Percentiles rank a stretch among this genome's conserved stretches.
These are phyloP conservation scores for Trichophyton verrucosum DNA, from an alignment of 2,329 filamentous ascomycete species.

Conservation along the genomic window DNA sequence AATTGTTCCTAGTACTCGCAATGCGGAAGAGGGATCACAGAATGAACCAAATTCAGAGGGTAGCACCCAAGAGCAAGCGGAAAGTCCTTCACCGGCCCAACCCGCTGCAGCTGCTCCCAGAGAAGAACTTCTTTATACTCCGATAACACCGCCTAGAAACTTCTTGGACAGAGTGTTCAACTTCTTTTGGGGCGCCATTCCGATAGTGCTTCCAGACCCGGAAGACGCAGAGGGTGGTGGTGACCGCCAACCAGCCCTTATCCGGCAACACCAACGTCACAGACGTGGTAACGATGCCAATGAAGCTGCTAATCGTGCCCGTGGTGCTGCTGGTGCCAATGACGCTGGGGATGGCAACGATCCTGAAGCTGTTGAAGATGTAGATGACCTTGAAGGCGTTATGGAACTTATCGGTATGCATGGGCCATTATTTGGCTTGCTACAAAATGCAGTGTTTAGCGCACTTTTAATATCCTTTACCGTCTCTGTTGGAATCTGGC, in stretches of 20 bases:
- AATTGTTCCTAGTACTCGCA: neutral
- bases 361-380: slow-evolving; percentile 48
- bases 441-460: slow-evolving; percentile 93
- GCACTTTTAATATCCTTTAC: slow-evolving; percentile 79
- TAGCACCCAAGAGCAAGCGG: neutral
- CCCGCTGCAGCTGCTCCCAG: neutral
- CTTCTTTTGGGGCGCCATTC: slow-evolving; percentile 37
- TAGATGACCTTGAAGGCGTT: slow-evolving; percentile 90
- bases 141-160: slow-evolving; percentile 11
- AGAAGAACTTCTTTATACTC: neutral
- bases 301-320: slow-evolving; percentile 17
- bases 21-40: neutral
- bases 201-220: slow-evolving; percentile 9
- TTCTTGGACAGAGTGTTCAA: slow-evolving; percentile 22
- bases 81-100: neutral
- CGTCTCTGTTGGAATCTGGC: slow-evolving; percentile 70
- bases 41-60: neutral
- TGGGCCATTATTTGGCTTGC: slow-evolving; percentile 73
- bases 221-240: slow-evolving; percentile 37
- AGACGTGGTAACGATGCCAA: slow-evolving; percentile 22
- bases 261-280: slow-evolving; percentile 14
- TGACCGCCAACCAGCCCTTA: slow-evolving; percentile 22
- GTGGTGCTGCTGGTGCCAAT: slow-evolving; percentile 40
- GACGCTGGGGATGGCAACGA: slow-evolving; percentile 57
- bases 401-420: slow-evolving; percentile 95